phyloP scores from a whole-genome alignment of 805 yeast genomes.

The Candida ortonii region DNA sequence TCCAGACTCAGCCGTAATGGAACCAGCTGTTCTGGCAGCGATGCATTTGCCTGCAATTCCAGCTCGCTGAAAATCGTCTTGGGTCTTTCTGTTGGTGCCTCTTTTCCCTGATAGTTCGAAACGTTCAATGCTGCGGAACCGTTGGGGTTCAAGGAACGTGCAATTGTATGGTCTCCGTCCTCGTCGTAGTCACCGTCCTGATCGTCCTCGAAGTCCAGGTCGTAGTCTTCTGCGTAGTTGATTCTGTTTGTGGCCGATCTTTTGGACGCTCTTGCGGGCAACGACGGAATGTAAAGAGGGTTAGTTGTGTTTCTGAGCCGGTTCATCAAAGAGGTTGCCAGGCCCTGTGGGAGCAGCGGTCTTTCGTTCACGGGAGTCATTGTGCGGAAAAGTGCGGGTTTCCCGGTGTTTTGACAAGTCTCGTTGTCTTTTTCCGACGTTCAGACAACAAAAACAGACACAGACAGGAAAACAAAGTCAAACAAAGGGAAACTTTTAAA shows the following conservation, averaged over 20 bases:
- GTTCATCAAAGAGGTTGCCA: constrained; percentile 69
- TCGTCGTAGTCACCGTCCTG: constrained; percentile 42
- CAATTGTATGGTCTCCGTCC: constrained; percentile 50
- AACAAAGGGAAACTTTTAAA: too few relatives aligned
- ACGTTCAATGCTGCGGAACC: constrained; percentile 20
- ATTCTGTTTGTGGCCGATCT: constrained; percentile 60
- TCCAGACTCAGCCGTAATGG: constrained; percentile 68
- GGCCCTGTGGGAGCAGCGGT: constrained; percentile 66
- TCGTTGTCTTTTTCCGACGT: too few relatives aligned
- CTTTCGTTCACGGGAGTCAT: constrained; percentile 20
- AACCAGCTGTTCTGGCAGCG: constrained; percentile 46
- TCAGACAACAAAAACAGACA: too few relatives aligned
- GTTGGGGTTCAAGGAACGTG: constrained; percentile 9
- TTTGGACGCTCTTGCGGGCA: constrained; percentile 75
- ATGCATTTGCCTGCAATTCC: constrained; percentile 34
- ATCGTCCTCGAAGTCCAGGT: constrained; percentile 44
- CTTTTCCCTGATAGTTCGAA: constrained; percentile 36
- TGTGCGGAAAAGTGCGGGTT: too few relatives aligned
- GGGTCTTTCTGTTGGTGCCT: constrained; percentile 41
- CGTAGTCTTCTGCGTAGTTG: constrained; percentile 78
- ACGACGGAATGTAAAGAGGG: constrained; percentile 67
- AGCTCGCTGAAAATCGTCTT: constrained; percentile 31
- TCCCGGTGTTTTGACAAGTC: too few relatives aligned
- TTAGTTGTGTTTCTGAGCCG: constrained; percentile 73
- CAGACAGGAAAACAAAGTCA: too few relatives aligned